Base-by-base conservation (phyloP, 768 basidiomycete genomes). In the Dendrothele bispora region DNA sequence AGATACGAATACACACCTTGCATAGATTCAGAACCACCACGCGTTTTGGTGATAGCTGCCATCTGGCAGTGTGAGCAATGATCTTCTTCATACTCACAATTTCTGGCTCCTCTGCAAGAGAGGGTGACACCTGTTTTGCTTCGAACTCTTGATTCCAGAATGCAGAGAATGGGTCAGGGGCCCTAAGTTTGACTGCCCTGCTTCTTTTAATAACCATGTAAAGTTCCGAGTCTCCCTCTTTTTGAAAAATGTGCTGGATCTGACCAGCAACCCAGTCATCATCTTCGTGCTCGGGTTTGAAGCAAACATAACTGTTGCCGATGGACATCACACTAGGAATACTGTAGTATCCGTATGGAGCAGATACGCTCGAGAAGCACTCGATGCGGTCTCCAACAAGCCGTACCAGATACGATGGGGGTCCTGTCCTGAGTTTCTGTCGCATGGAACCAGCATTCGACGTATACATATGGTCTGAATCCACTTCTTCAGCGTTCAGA, bases 251-350 rank as follows among this genome's bases (percentile, higher is more conserved):
- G 21, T 48, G 38, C 14, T 39, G 35, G 18, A 48, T 48, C 18
- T 4, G 46, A 2, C 46, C 46, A 11, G 37, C 37, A 12, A 38
- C 27, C 46, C 46, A 48, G 18, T 39, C 14, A 10, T 2, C 12
- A 3, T 29, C 11, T 11, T 18, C 46, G 3, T 14, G 24, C 18
- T 21, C 28, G 11, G 24, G 25, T 18, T 15, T 14, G 2, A 38
- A 48, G 21, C 46, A 40, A 2, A 48, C 38, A 40, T 39, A 48
- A 24, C 36, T 40, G 37, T 48, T 48, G 7, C 46, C 46, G 15
- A 14, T n/a, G 1, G 14, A 17, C 18, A 6, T 12, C 10, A 24
- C 36, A 20, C 18, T 40, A 2, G 25, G 42, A 12, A 39, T 28
- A 22, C 24, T 40, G 30, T 48, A 48, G 20, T 22, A 26, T 25